Evolutionary conservation across 2,329 filamentous ascomycete species (phyloP).

Genomic region (Phaeoacremonium minimum): DNA sequence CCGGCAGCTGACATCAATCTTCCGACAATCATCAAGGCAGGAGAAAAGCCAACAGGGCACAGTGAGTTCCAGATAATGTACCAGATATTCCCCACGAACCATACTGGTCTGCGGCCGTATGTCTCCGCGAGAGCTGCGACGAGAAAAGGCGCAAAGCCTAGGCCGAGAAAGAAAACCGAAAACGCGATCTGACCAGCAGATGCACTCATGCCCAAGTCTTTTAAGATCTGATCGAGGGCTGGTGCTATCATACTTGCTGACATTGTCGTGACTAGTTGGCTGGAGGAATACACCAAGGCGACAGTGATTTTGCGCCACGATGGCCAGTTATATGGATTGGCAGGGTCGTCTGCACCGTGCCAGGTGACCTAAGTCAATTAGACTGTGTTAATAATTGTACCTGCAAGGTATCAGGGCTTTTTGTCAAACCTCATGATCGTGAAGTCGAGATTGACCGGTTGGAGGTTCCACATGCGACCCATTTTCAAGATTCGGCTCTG

Average conservation of each 20-base stretch:
- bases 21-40: slow-evolving; percentile 1
- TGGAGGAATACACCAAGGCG: slow-evolving; percentile 23
- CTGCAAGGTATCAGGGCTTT: not conserved
- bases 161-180: slow-evolving; percentile 27
- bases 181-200: slow-evolving; percentile 25
- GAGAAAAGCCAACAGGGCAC: slow-evolving; percentile 33
- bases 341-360: slow-evolving; percentile 9
- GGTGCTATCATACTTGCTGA: slow-evolving; percentile 30
- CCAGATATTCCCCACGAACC: slow-evolving; percentile 23
- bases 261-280: slow-evolving; percentile 28
- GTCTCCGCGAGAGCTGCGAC: slow-evolving; percentile 27
- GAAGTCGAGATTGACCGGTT: not conserved
- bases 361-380: slow-evolving; percentile 9
- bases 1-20: slow-evolving; percentile 2
- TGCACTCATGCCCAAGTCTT: slow-evolving; percentile 21
- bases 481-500: not conserved
- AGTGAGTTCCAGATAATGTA: slow-evolving; percentile 31
- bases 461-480: not conserved
- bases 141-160: slow-evolving; percentile 26
- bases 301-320: slow-evolving; percentile 12
- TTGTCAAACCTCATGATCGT: not conserved
- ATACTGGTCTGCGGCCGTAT: slow-evolving; percentile 26
- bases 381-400: no score
- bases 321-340: slow-evolving; percentile 12
- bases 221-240: slow-evolving; percentile 23